Evolutionary conservation across 106 monocot genomes (phyloP), one percentile per base, ranked within the genome.

Genomic region (Phalaenopsis aphrodite): DNA sequence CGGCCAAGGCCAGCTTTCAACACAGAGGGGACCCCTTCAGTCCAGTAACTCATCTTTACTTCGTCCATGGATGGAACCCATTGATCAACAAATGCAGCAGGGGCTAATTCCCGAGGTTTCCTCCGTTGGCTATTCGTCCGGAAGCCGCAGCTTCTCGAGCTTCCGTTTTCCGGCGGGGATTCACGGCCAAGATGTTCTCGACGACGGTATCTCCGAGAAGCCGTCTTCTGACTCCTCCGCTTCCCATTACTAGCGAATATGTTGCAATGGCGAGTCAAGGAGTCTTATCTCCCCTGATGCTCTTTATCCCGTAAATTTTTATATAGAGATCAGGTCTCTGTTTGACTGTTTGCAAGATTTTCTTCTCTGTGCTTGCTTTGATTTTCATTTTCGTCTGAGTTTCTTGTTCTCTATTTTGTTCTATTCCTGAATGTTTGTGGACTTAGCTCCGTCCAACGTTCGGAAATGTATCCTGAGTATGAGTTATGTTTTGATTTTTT

Each of bases 1-100:
- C 78, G 84, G 85, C 73, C 76, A 86, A 30, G 69, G 84, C 69
- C 80, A 77, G 76, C 68, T 92, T 55, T 77, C 80, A 21, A 55
- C 88, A 78, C 90, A 90, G 86, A 93, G 93, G 93, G 93, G 85
- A 85, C 83, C 93, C 93, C 93, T 93, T 93, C 93, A 93, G 93
- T 93, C 93, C 93, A 93, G 88, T 89, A 84, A 10, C 61, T 79
- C 80, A 17, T 84, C 85, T 42, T 78, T 80, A 16, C 9, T 87
- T 77, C 84, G 83, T 23, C 64, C 64, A 23, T 65, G 64, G 64
- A 65, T 24, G 64, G 64, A 65, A 65, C 64, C 64, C 24, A 24
- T 24, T 4, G 21, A 65, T 65, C 64, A 65, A n/a, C 64, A 65
- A 65, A 19, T 65, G 64, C 64, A 21, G 6, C 19, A 65, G 64